Percentiles rank a stretch among this genome's conserved stretches.
Conservation (phyloP, 495 filamentous ascomycete genomes). For the Opeltia flavorubescens region DNA sequence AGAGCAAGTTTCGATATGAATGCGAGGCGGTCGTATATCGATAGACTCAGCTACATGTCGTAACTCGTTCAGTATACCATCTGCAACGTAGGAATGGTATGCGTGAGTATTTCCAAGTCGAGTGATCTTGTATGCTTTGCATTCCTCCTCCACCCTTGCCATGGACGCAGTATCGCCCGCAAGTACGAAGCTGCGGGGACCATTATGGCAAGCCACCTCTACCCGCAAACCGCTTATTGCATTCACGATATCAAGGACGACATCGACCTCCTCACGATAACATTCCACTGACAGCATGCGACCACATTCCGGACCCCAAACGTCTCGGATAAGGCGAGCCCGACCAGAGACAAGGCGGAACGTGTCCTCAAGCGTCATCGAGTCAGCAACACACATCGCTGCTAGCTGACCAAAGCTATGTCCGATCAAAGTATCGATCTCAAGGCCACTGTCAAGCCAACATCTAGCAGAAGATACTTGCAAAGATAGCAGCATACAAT, state of each 20-base stretch:
- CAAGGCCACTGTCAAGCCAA: conserved; percentile 34
- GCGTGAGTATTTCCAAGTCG: conserved; percentile 35
- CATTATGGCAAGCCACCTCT: conserved; percentile 37
- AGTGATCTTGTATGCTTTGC: conserved; percentile 17
- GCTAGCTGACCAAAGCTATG: conserved; percentile 39
- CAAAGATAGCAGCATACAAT: conserved; percentile 29
- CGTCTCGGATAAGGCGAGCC: conserved; percentile 26
- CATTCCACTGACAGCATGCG: conserved; percentile 30
- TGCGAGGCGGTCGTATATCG: conserved; percentile 19
- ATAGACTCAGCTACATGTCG: conserved; percentile 15
- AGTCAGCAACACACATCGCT: conserved; percentile 26
- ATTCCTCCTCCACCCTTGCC: background rate
- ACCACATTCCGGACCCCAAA: conserved; percentile 34
- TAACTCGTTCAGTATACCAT: conserved; percentile 23
- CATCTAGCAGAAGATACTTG: conserved; percentile 32
- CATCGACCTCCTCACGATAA: conserved; percentile 7
- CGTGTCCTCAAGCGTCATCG: conserved; percentile 21
- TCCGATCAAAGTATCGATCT: conserved; percentile 29
- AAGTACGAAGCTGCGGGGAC: conserved; percentile 29
- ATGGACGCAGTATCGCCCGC: conserved; percentile 25
- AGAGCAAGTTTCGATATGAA: conserved; percentile 23
- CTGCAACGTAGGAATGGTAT: conserved; percentile 35
- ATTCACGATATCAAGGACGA: conserved; percentile 4
- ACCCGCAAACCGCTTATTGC: background rate
- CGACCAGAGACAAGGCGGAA: conserved; percentile 29